Base-by-base conservation (phyloP, 2,329 filamentous ascomycete species). In the Fusarium drepaniforme region DNA sequence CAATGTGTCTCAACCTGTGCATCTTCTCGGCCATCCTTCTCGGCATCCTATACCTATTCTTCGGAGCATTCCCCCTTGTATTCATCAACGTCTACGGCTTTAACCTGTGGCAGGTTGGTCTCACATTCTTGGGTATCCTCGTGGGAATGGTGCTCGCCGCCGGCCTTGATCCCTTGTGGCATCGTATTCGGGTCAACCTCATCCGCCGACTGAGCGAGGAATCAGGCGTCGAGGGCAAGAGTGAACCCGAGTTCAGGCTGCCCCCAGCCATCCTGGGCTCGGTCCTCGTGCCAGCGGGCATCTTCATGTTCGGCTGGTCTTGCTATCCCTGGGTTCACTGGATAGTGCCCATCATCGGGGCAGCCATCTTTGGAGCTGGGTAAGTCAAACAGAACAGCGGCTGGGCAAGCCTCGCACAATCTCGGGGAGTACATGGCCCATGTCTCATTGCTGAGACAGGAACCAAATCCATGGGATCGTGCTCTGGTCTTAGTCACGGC, bases 221-320 rank as follows among this genome's bases (percentile, higher is more conserved):
- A 81, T 87, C 87, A 51, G 88, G 88, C 7, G 80, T 87, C 69
- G 78, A 84, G 66, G 90, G 89, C 8, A 86, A 89, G 59, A 93
- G 91, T 69, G 94, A 98, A 86, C 96, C 96, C 11, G 96, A 98
- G 84, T 97, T 93, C 84, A 91, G 95, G 71, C 88, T 98, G 38
- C 93, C 94, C 8, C 91, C 94, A 38, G 90, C 92, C 23, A 93
- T 96, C 62, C 81, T 88, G 9, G 96, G 96, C n/a, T 92, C 92
- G 1, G 83, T 95, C 53, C 83, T 97, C 12, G 94, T 97, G 37
- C 94, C 95, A 7, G 86, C 93, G 66, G 94, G 94, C 8, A 84
- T 98, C 18, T 97, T 98, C 82, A 93, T 94, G 84, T 98, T 98
- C 83, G 95, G 91, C 11, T 98, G 95, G 93, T 95, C 94, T 6